These are phyloP conservation scores for Starmerella stellata DNA, from an alignment of 805 yeast species.

Conservation along the genomic window DNA sequence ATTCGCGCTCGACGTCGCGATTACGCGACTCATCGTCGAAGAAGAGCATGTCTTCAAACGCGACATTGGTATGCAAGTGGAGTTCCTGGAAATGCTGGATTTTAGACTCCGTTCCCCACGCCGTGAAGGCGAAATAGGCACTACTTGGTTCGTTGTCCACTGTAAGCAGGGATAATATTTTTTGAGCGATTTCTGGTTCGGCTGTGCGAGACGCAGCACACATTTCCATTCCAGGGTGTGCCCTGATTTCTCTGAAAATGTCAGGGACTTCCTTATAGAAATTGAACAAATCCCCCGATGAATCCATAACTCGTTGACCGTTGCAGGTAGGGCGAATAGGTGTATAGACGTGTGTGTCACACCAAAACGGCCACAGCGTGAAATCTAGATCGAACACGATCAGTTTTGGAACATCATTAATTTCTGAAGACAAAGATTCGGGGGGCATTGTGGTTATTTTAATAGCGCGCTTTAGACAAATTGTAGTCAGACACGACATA, in stretches of 20 bases:
- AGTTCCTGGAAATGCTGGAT: slow-evolving; percentile 37
- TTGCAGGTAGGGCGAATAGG: slow-evolving; percentile 31
- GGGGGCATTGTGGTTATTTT: too few species aligned
- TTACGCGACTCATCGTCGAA: slow-evolving; percentile 73
- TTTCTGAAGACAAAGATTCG: too few species aligned
- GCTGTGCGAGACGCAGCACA: slow-evolving; percentile 66
- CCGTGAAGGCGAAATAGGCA: slow-evolving; percentile 29
- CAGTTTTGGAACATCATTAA: slow-evolving; percentile 35
- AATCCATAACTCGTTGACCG: slow-evolving; percentile 30
- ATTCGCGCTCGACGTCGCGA: slow-evolving; percentile 43
- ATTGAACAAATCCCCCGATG: slow-evolving; percentile 35
- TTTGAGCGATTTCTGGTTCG: slow-evolving; percentile 57
- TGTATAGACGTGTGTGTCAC: slow-evolving; percentile 50
- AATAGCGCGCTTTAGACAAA: too few species aligned
- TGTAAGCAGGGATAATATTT: slow-evolving; percentile 36
- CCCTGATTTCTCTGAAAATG: slow-evolving; percentile 37
- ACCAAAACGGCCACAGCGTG: slow-evolving; percentile 69
- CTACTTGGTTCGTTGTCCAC: slow-evolving; percentile 38
- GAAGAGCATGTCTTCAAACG: slow-evolving; percentile 35
- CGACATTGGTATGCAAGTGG: slow-evolving; percentile 31
- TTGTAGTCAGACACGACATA: too few species aligned
- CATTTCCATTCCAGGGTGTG: slow-evolving; percentile 31
- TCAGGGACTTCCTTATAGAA: slow-evolving; percentile 53
- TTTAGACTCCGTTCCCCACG: slow-evolving; percentile 30
- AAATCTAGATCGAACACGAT: slow-evolving; percentile 62